Evolutionary conservation across 106 monocot species (phyloP).

Genomic region (Allium fistulosum): DNA sequence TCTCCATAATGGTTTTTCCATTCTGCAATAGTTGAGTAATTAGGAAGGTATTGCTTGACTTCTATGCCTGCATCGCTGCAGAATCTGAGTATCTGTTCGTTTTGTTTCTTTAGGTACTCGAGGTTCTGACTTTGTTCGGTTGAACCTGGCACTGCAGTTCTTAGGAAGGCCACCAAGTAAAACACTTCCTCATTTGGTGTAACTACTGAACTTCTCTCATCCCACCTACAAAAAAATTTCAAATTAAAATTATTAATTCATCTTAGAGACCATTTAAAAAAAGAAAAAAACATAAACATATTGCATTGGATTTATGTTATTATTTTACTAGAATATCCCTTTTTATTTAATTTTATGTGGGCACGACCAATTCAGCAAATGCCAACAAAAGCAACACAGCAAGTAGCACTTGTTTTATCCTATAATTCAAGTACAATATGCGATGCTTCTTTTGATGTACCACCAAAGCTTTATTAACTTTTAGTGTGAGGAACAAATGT

Average conservation of each 20-base stretch:
- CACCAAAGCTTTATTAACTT: too few species aligned
- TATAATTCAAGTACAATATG: neutral
- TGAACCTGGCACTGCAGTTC: slow-evolving; percentile 47
- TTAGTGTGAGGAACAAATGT: too few species aligned
- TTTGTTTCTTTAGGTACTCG: slow-evolving; percentile 35
- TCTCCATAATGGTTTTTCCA: slow-evolving; percentile 72
- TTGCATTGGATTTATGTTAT: too few species aligned
- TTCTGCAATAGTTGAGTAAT: slow-evolving; percentile 22
- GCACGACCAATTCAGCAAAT: too few species aligned
- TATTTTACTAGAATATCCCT: too few species aligned
- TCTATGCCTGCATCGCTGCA: slow-evolving; percentile 36
- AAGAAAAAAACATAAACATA: neutral
- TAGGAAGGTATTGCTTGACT: slow-evolving; percentile 71
- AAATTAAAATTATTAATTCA: neutral
- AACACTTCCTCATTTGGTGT: slow-evolving; percentile 77
- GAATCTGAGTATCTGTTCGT: slow-evolving; percentile 41
- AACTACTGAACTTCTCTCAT: slow-evolving; percentile 65
- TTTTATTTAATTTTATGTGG: too few species aligned
- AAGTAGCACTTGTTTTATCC: neutral
- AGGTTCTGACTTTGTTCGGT: slow-evolving; percentile 34
- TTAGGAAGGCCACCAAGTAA: slow-evolving; percentile 75
- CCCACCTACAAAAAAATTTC: slow-evolving; percentile 49
- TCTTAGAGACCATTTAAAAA: neutral
- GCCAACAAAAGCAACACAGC: neutral
- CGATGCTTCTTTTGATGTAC: slow-evolving; percentile 5